Evolutionary conservation across 139 green algal genomes (phyloP).

Genomic region (Volvox reticuliferus): DNA sequence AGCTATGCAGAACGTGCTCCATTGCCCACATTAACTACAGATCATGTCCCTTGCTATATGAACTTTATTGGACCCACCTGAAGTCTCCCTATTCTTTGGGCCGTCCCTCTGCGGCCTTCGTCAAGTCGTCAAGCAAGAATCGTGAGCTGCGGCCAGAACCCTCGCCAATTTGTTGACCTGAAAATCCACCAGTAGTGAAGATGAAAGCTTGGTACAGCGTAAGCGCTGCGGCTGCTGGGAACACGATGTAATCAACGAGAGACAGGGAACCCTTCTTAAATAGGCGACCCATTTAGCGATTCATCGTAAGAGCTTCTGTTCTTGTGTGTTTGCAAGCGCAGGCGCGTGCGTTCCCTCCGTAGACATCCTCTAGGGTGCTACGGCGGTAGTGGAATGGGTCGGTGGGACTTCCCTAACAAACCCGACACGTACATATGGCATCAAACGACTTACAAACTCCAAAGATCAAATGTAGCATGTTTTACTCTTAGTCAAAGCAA

Average conservation of each 20-base stretch:
- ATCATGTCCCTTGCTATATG: no score
- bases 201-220: constrained; percentile 24
- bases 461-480: no score
- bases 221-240: constrained; percentile 30
- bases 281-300: constrained; percentile 15
- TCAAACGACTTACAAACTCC: no score
- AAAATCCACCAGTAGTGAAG: not conserved
- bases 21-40: no score
- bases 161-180: not conserved
- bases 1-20: no score
- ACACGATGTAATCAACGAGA: constrained; percentile 20
- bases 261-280: constrained; percentile 13
- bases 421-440: no score
- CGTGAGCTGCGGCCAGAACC: not conserved
- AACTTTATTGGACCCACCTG: not conserved
- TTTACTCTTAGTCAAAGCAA: no score
- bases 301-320: not conserved
- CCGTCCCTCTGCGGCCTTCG: not conserved
- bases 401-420: not conserved
- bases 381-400: not conserved
- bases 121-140: constrained; percentile 45
- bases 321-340: not conserved
- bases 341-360: no score
- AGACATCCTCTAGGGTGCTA: not conserved
- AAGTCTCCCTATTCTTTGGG: not conserved